A percentile compares a stretch with the other conserved stretches of the same genome.
Evolutionary conservation across 495 filamentous ascomycete species (phyloP).

Genomic region (Podospora anserina): DNA sequence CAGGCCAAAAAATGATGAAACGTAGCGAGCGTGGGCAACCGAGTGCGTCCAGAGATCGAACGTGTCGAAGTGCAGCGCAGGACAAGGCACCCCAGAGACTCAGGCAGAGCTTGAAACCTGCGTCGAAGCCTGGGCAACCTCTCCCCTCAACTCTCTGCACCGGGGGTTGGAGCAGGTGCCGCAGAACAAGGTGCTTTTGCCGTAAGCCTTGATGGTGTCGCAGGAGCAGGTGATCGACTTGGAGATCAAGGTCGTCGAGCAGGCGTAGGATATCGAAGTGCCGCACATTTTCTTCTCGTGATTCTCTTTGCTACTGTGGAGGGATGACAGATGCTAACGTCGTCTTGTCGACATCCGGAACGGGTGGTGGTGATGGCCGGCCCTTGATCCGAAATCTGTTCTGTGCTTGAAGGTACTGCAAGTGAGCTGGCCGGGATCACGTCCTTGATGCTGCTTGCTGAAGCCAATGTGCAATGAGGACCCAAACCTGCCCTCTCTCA

Average conservation of each 20-base stretch:
- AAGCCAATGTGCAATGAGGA: neutral
- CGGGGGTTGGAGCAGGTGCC: constrained; percentile 30
- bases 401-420: neutral
- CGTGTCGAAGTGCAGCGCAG: neutral
- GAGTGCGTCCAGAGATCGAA: neutral
- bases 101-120: neutral
- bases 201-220: constrained; percentile 28
- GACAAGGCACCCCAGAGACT: neutral
- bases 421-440: neutral
- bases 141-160: constrained; percentile 31
- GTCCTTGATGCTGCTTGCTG: neutral
- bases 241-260: constrained; percentile 31
- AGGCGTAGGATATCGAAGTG: constrained; percentile 35
- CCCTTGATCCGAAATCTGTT: neutral
- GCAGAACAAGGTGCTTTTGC: constrained; percentile 35
- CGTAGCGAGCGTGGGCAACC: neutral
- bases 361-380: too few species aligned
- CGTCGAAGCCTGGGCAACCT: constrained; percentile 16
- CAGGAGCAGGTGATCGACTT: constrained; percentile 31
- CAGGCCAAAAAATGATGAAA: neutral
- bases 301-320: neutral
- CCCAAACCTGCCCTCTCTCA: neutral
- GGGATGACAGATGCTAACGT: neutral
- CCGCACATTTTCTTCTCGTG: constrained; percentile 27
- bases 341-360: constrained; percentile 4